Evolutionary conservation across 2,329 filamentous ascomycete genomes (phyloP).

Genomic region (Fusarium pseudoanthophilum): DNA sequence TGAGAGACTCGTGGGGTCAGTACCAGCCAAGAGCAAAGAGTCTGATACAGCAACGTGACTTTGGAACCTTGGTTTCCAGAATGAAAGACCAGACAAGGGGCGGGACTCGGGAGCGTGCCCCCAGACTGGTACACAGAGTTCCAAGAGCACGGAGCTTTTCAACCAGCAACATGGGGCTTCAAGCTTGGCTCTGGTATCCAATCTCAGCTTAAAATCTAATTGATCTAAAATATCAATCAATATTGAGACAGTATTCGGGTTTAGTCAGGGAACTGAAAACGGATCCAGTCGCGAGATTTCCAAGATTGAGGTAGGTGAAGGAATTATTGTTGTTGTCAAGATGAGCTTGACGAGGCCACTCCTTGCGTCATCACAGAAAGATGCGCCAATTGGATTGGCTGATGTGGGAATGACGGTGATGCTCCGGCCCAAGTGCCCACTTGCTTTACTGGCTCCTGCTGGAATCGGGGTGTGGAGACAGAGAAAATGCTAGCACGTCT

Average conservation of each 20-base stretch:
- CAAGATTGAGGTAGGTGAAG: conserved; percentile 25
- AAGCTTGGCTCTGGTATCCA: conserved; percentile 7
- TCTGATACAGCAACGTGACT: conserved; percentile 9
- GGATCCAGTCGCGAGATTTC: conserved; percentile 9
- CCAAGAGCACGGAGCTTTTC: conserved; percentile 28
- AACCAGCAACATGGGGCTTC: conserved; percentile 10
- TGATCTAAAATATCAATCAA: neutral
- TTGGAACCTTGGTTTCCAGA: conserved; percentile 19
- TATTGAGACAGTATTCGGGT: conserved; percentile 21
- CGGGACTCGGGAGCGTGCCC: conserved; percentile 8
- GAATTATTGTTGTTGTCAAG: conserved; percentile 23
- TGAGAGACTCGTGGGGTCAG: neutral
- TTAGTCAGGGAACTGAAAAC: conserved; percentile 19
- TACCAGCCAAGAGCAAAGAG: neutral
- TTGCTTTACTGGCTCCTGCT: conserved; percentile 25
- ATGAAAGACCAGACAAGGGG: conserved; percentile 9
- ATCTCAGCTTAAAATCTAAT: neutral
- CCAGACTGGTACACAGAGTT: conserved; percentile 12
- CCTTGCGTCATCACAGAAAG: conserved; percentile 43
- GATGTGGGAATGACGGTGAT: conserved; percentile 41
- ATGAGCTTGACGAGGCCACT: conserved; percentile 30
- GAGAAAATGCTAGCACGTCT: conserved; percentile 9
- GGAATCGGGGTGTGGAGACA: conserved; percentile 34
- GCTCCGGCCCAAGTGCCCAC: conserved; percentile 21
- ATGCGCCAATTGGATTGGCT: conserved; percentile 33